Evolutionary conservation across 2,329 filamentous ascomycete genomes (phyloP), one percentile per base, ranked within the genome.

Genomic region (Fusarium illudens): DNA sequence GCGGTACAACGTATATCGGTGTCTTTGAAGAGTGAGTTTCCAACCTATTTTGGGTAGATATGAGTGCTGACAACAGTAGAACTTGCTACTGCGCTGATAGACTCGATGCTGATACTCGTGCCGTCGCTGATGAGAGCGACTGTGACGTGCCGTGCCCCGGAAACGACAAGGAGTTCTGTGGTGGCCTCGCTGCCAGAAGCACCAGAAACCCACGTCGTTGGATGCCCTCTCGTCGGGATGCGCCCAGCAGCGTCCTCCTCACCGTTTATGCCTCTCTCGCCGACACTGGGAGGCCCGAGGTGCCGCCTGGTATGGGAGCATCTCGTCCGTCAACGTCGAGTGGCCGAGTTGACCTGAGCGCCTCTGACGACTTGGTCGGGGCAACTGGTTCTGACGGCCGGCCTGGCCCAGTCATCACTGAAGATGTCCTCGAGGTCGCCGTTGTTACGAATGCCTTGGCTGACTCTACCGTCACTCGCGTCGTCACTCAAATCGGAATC

Each of bases 81-180:
- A 74, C 74, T 20, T 86, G 84, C 70, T 84, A 82, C 74, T 86
- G 84, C 59, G 82, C 82, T 32, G 74, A 79, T 12, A 60, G 54
- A 2, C 75, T 85, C 17, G 80, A 81, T 34, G 73, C 74, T 5
- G 76, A 78, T 44, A 81, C 82, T n/a, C 75, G 68, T 12, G 79
- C 82, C 12, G 65, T 79, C 2, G 52, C 63, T 4, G 52, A 64
- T 19, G 42, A 63, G 12, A 60, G 36, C 4, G 58, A 39, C 11
- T 84, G 84, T 65, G 67, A 80, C 54, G 67, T 69, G 3, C 71
- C 74, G 0, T 85, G 84, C 60, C 81, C 83, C 0, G 83, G 83
- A 2, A 75, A 84, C 61, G 61, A 64, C 0, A 27, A 30, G 3
- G 68, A 83, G 63, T 75, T 78, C 60, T 86, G 84, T 70, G 83